These are phyloP conservation scores for Aureobasidium uvarum DNA, from an alignment of 2,329 filamentous ascomycete genomes.

Conservation along the genomic window DNA sequence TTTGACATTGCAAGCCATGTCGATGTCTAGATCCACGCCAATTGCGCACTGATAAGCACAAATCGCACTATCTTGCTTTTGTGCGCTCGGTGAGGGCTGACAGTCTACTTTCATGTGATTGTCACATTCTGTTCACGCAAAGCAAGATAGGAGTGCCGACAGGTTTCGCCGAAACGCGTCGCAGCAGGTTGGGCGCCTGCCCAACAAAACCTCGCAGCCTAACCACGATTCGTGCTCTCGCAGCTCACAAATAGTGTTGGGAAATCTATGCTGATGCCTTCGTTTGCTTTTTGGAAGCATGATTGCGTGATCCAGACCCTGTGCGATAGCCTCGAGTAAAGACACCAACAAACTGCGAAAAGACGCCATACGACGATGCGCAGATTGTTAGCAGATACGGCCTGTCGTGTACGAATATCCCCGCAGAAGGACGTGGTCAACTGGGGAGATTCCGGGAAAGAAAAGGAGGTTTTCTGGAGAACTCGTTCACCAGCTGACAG, in stretches of 20 bases:
- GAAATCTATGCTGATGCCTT: conserved; percentile 13
- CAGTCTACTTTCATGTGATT: conserved; percentile 7
- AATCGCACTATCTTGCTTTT: not conserved
- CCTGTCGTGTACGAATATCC: not conserved
- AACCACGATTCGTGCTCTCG: conserved; percentile 5
- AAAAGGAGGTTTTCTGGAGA: not conserved
- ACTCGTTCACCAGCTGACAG: not conserved
- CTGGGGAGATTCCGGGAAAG: conserved; percentile 13
- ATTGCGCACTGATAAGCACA: not conserved
- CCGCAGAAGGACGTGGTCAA: conserved; percentile 10
- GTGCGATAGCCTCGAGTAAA: not conserved
- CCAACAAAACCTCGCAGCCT: conserved; percentile 10
- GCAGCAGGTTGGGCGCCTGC: conserved; percentile 7
- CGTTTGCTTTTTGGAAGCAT: not conserved
- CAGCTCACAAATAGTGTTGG: conserved; percentile 15
- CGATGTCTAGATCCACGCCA: not conserved
- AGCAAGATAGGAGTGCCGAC: conserved; percentile 6
- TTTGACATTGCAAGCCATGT: not conserved
- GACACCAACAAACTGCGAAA: not conserved
- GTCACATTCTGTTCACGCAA: conserved; percentile 1
- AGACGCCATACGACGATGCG: conserved; percentile 6
- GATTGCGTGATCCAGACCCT: conserved; percentile 10
- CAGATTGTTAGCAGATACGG: not conserved
- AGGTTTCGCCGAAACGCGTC: conserved; percentile 15
- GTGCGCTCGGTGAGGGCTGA: not conserved